Evolutionary conservation across 208 protist genomes (phyloP), one percentile per base, ranked within the genome.

Genomic region (Wallacemonas sp.): DNA sequence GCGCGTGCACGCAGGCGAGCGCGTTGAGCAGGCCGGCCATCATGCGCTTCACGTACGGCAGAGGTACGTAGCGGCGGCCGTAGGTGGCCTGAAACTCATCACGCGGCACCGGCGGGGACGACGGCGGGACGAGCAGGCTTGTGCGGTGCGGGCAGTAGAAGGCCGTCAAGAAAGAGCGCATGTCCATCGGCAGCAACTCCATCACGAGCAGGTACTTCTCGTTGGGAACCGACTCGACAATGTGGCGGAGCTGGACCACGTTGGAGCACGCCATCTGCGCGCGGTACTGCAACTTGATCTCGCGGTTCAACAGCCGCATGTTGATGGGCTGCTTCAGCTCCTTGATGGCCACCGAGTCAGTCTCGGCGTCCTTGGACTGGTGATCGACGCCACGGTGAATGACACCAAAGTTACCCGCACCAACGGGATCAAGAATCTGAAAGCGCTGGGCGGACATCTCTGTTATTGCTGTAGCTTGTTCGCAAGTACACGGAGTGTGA

Each of bases 1-100:
- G 65, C 8, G 67, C 55, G 66, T 95, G 89, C 23, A 95, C 68
- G 22, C 33, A 52, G 33, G 63, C 49, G 16, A 95, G 73, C n/a
- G 75, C 75, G 61, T 70, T 68, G 14, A 81, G 25, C 31, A 81
- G 55, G 2, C 75, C 75, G 14, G 59, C 52, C 41, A 81, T 2
- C 20, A 81, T 45, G 5, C 61, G 55, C 28, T 72, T 72, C 26
- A 74, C 49, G 33, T 81, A 81, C 10, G 33, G 1, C 10, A 81
- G 41, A 0, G 75, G 75, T 8, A 81, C 26, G 39, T 72, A 65
- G 31, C 41, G 61, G n/a, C 57, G 38, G 1, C 59, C 67, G 10
- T 45, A 18, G 12, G 62, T 41, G 11, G 14, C 36, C 36, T 57
- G 26, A 5, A 23, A 20, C 31, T 32, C 39, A 20, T 38, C 3